Percentiles rank a stretch among this genome's conserved stretches.
Evolutionary conservation across 768 basidiomycete species (phyloP).

Genomic region (Termitomyces sp.): DNA sequence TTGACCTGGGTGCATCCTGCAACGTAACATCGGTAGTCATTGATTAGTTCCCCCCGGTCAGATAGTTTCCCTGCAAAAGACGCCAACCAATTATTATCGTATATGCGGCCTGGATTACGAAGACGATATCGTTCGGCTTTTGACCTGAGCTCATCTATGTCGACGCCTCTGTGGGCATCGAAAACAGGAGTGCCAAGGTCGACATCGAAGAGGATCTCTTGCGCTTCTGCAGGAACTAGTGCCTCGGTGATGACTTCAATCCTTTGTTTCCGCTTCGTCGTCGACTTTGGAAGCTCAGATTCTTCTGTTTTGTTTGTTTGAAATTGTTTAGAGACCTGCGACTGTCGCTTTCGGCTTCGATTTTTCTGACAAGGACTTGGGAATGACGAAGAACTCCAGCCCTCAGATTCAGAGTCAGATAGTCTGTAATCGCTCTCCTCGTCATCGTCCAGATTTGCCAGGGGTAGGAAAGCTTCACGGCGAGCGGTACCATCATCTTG

Average conservation of each 20-base stretch:
- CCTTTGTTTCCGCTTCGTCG: background rate
- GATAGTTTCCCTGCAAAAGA: slow-evolving; percentile 67
- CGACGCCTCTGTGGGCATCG: slow-evolving; percentile 60
- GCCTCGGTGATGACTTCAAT: background rate
- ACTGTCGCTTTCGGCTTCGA: slow-evolving; percentile 3
- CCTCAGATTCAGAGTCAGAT: slow-evolving; percentile 1
- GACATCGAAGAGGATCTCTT: slow-evolving; percentile 12
- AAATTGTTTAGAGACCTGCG: background rate
- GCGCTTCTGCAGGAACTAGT: background rate
- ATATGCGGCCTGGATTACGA: slow-evolving; percentile 50
- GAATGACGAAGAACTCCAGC: slow-evolving; percentile 13
- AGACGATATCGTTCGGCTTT: slow-evolving; percentile 51
- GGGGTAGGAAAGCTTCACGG: slow-evolving; percentile 1
- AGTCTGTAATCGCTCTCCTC: slow-evolving; percentile 14
- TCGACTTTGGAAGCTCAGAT: background rate
- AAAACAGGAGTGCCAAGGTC: slow-evolving; percentile 49
- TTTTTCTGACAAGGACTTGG: slow-evolving; percentile 15
- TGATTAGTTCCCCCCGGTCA: slow-evolving; percentile 46
- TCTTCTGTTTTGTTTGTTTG: background rate
- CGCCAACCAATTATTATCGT: slow-evolving; percentile 62
- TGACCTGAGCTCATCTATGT: slow-evolving; percentile 45
- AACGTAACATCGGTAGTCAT: slow-evolving; percentile 66
- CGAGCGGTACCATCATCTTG: background rate
- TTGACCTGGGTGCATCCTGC: slow-evolving; percentile 62
- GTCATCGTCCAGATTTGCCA: background rate